Evolutionary conservation across 2,329 filamentous ascomycete genomes (phyloP), one percentile per base, ranked within the genome.

Genomic region (Exophiala dermatitidis): DNA sequence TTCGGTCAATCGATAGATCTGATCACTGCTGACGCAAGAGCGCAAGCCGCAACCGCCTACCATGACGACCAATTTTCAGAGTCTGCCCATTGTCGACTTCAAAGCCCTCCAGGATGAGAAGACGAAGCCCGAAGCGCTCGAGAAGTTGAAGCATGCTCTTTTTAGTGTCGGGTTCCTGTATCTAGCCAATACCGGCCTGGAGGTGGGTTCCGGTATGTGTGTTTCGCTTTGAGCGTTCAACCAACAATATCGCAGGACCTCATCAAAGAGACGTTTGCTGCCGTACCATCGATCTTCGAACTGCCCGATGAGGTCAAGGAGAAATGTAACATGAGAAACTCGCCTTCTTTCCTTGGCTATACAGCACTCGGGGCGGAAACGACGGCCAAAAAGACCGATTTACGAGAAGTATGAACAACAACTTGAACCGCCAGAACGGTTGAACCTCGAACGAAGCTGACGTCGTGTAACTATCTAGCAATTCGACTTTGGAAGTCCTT

Each of bases 401-500:
- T 48, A 4, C 33, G 32, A 29, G 46, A 48, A 37, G 46, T 48
- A 36, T 28, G 32, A n/a, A 29, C 7, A 10, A 4, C 32, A 3
- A 3, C 9, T 28, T 36, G 19, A 19, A 26, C n/a, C 38, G 5
- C 6, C 31, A 3, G 5, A 28, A 19, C 7, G 12, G 19, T 26
- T 37, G 31, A 4, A 12, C 19, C 10, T 28, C 38, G n/a, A 41
- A 26, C 5, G 4, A 3, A 36, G 7, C 32, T 48, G 32, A 48
- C 46, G 4, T 3, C 5, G 4, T 28, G 19, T 19, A 19, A 19
- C 19, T 19, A 19, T 19, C 19, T 8, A 48, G 46, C 32, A 48
- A 48, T 48, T 48, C 36, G 32, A 48, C 9, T 48, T 48, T 37
- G 32, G 46, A 1, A 48, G 38, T 41, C 38, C 46, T 3, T 6